These are phyloP conservation scores for Dichomitus squalens DNA, from an alignment of 1,284 basidiomycete genomes.

Conservation along the genomic window DNA sequence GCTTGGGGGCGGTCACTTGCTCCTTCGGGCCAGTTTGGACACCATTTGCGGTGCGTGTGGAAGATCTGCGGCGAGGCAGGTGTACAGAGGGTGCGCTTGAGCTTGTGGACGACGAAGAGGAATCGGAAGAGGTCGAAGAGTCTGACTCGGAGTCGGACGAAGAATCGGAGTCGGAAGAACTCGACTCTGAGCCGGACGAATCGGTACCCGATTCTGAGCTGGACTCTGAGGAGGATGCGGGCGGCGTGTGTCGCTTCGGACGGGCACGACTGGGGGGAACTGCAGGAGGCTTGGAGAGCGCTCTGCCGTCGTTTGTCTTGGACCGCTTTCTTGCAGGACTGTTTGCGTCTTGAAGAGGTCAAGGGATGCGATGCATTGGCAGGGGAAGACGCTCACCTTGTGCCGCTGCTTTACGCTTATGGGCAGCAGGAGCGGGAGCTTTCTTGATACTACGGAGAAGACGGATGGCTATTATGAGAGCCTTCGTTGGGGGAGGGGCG, in stretches of 20 bases:
- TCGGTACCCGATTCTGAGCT: constrained; percentile 21
- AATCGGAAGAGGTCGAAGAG: constrained; percentile 22
- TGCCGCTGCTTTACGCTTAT: constrained; percentile 24
- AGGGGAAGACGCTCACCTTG: constrained; percentile 7
- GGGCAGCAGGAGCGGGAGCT: neutral
- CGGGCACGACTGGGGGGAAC: neutral
- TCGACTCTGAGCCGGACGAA: constrained; percentile 20
- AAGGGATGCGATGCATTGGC: neutral
- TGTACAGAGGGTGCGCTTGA: constrained; percentile 5
- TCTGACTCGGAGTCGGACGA: constrained; percentile 27
- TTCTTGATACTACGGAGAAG: constrained; percentile 24
- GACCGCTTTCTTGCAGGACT: constrained; percentile 22
- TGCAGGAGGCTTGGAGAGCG: neutral
- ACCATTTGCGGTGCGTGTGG: neutral
- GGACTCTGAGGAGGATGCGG: constrained; percentile 19
- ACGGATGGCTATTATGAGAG: constrained; percentile 26
- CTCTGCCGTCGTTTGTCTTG: constrained; percentile 9
- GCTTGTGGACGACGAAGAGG: constrained; percentile 8
- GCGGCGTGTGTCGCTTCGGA: neutral
- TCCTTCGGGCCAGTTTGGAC: neutral
- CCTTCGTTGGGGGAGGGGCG: constrained; percentile 14
- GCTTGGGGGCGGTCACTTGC: neutral
- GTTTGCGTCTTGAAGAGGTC: neutral
- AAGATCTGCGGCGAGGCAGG: constrained; percentile 1
- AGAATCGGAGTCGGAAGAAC: constrained; percentile 29